phyloP scores from a whole-genome alignment of 2,329 filamentous ascomycete genomes.

The Chaetomium sp. region DNA sequence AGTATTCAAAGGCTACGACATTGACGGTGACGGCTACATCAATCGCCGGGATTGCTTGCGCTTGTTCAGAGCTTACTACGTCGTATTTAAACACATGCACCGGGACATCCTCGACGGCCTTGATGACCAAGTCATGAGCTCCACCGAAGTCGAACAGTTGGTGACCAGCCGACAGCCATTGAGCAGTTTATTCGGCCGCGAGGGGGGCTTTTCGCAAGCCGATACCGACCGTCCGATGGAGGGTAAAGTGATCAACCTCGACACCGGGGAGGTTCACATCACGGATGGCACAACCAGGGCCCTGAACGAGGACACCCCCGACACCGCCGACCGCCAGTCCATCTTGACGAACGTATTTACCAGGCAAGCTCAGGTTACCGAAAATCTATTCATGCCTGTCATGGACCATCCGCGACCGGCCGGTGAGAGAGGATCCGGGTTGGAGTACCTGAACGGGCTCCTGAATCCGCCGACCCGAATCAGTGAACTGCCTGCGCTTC shows the following conservation, averaged over 20 bases:
- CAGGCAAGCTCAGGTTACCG: conserved; percentile 23
- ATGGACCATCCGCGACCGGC: conserved; percentile 33
- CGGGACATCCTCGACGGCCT: conserved; percentile 77
- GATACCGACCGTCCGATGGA: conserved; percentile 63
- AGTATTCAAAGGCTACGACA: conserved; percentile 87
- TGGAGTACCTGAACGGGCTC: conserved; percentile 48
- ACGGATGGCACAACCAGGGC: conserved; percentile 59
- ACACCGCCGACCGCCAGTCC: conserved; percentile 62
- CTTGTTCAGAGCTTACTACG: conserved; percentile 90
- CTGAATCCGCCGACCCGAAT: conserved; percentile 50
- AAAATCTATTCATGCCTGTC: conserved; percentile 30
- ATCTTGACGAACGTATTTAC: conserved; percentile 59
- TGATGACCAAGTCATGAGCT: conserved; percentile 76
- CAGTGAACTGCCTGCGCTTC: conserved; percentile 47
- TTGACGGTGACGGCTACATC: conserved; percentile 85
- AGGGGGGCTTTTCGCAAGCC: conserved; percentile 66
- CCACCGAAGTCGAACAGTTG: conserved; percentile 74
- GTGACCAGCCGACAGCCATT: conserved; percentile 74
- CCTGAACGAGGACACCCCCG: conserved; percentile 61
- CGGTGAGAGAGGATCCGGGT: conserved; percentile 39
- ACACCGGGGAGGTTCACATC: conserved; percentile 66
- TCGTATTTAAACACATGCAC: conserved; percentile 86
- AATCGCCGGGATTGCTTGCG: conserved; percentile 84
- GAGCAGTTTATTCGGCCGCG: conserved; percentile 72
- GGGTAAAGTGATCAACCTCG: conserved; percentile 64